Percentiles rank a stretch among this genome's conserved stretches.
Evolutionary conservation across 805 yeast genomes (phyloP).

Genomic region (Yamadazyma paraphyllophila): DNA sequence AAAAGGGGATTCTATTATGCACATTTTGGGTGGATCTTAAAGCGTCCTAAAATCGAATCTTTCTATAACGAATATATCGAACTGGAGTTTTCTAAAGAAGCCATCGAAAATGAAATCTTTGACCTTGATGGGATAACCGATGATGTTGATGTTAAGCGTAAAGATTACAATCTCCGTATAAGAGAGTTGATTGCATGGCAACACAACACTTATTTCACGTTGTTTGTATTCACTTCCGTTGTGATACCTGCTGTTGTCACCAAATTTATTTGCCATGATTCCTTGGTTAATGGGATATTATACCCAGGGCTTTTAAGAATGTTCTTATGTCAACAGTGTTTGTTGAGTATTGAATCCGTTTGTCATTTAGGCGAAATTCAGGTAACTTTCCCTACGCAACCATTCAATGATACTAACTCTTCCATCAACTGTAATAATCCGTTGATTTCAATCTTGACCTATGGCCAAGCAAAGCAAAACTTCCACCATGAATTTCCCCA

Average conservation of each 20-base stretch:
- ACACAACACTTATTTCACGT: slow-evolving; percentile 22
- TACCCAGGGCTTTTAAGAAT: slow-evolving; percentile 77
- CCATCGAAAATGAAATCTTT: slow-evolving; percentile 14
- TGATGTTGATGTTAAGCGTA: slow-evolving; percentile 13
- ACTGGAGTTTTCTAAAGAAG: slow-evolving; percentile 30
- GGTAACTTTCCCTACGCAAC: slow-evolving; percentile 58
- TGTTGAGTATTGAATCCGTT: slow-evolving; percentile 74
- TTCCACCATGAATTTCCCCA: slow-evolving; percentile 95
- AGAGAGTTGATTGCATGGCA: slow-evolving; percentile 36
- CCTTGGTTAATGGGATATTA: slow-evolving; percentile 38
- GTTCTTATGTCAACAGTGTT: slow-evolving; percentile 73
- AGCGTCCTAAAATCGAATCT: slow-evolving; percentile 47
- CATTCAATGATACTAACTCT: slow-evolving; percentile 58
- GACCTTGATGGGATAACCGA: slow-evolving; percentile 29
- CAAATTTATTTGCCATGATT: slow-evolving; percentile 25
- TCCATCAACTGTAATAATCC: slow-evolving; percentile 62
- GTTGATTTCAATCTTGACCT: slow-evolving; percentile 60
- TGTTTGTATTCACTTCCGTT: slow-evolving; percentile 30
- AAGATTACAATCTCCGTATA: slow-evolving; percentile 18
- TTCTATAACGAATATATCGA: slow-evolving; percentile 36
- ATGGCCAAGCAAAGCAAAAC: slow-evolving; percentile 91
- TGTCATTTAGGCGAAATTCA: slow-evolving; percentile 70
- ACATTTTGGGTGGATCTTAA: slow-evolving; percentile 85
- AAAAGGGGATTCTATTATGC: slow-evolving; percentile 78
- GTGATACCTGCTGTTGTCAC: slow-evolving; percentile 30